Percentiles rank a stretch among this genome's conserved stretches.
Evolutionary conservation across 176 grass and related monocot genomes (phyloP).

Genomic region (Urochloa ruziziensis): DNA sequence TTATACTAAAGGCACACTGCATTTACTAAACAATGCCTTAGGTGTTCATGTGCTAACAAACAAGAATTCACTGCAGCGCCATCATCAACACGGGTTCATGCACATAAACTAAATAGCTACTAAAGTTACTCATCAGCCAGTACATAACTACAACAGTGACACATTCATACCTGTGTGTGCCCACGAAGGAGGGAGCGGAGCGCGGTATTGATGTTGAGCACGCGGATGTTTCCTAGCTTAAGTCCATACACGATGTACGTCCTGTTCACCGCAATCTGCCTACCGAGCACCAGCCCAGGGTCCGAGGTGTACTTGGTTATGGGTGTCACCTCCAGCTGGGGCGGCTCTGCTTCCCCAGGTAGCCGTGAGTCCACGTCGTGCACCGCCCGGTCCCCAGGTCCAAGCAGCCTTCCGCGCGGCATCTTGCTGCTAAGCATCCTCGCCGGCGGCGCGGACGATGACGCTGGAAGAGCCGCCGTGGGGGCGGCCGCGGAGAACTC

Average conservation of each 20-base stretch:
- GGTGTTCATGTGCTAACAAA: neutral
- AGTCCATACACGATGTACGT: conserved; percentile 92
- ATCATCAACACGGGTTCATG: neutral
- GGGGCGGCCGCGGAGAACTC: conserved; percentile 40
- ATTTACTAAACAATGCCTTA: neutral
- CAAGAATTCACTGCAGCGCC: neutral
- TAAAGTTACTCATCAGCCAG: neutral
- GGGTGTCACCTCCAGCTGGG: conserved; percentile 90
- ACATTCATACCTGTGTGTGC: conserved; percentile 67
- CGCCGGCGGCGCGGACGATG: conserved; percentile 49
- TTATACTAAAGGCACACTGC: neutral
- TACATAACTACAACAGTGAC: neutral
- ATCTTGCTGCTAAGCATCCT: conserved; percentile 85
- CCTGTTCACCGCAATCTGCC: conserved; percentile 91
- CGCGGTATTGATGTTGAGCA: conserved; percentile 94
- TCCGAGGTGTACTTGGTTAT: conserved; percentile 98
- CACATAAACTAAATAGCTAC: neutral
- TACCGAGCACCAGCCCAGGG: conserved; percentile 74
- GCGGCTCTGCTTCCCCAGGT: conserved; percentile 67
- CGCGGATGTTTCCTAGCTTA: conserved; percentile 75
- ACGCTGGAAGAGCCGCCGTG: conserved; percentile 19
- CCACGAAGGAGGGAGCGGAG: conserved; percentile 84
- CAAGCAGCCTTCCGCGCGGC: conserved; percentile 74
- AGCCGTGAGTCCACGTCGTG: conserved; percentile 84
- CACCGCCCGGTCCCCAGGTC: conserved; percentile 48